Evolutionary conservation across 495 filamentous ascomycete species (phyloP).

Genomic region (Aspergillus avenaceus): DNA sequence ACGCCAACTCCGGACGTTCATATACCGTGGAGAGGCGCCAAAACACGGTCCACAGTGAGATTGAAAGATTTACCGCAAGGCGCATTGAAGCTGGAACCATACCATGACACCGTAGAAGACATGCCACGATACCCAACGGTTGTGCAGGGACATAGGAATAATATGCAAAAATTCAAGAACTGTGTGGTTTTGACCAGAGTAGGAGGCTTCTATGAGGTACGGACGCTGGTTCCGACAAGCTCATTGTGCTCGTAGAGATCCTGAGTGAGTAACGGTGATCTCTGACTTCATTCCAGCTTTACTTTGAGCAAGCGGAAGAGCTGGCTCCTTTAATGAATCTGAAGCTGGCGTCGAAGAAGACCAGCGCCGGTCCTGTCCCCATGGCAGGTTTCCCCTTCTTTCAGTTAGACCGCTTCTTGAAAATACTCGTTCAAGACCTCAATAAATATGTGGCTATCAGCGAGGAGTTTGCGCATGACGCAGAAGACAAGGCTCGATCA

Average conservation of each 20-base stretch:
- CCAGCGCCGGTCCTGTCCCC: conserved; percentile 65
- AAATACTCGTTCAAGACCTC: conserved; percentile 85
- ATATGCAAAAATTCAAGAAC: conserved; percentile 85
- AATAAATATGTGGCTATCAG: conserved; percentile 88
- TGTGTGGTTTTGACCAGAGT: conserved; percentile 88
- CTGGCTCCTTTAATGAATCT: conserved; percentile 80
- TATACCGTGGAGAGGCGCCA: conserved; percentile 34
- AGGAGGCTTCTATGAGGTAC: conserved; percentile 87
- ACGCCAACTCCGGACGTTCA: conserved; percentile 9
- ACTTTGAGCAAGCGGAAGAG: conserved; percentile 90
- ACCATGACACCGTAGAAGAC: conserved; percentile 42
- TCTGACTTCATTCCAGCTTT: conserved; percentile 49
- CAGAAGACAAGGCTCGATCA: conserved; percentile 60
- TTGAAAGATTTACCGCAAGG: conserved; percentile 67
- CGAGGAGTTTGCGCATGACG: conserved; percentile 78
- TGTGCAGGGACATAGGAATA: conserved; percentile 80
- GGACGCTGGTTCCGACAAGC: not conserved
- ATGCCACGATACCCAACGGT: conserved; percentile 76
- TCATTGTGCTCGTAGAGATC: not conserved
- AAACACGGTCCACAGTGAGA: conserved; percentile 52
- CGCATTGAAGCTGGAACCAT: conserved; percentile 42
- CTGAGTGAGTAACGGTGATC: not conserved
- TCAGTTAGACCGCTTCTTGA: conserved; percentile 87
- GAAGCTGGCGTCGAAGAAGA: conserved; percentile 80
- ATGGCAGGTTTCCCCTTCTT: conserved; percentile 96